Percentiles rank a stretch among this genome's conserved stretches.
Evolutionary conservation across 73 alveolate genomes (phyloP).

Genomic region (Paramecium octaurelia): DNA sequence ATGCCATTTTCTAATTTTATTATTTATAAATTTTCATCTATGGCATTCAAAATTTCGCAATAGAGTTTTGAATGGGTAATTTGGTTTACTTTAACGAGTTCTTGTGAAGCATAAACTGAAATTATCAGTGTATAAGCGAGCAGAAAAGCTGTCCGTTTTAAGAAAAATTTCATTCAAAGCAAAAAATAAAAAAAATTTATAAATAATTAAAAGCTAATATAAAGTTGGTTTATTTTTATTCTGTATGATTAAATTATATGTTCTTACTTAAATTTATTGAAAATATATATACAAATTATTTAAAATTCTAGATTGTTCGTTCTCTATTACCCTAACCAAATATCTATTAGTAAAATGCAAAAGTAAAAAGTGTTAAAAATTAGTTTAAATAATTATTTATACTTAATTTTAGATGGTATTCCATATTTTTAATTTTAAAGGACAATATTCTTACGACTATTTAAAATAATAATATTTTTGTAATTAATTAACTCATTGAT

Average conservation of each 20-base stretch:
- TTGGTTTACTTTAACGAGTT: background rate
- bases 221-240: too few species aligned
- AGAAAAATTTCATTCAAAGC: background rate
- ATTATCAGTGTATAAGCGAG: background rate
- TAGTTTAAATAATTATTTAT: too few species aligned
- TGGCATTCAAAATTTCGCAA: background rate
- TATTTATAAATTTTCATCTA: background rate
- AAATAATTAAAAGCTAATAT: background rate
- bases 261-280: background rate
- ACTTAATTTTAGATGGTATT: too few species aligned
- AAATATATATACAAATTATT: background rate
- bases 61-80: background rate
- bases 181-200: background rate
- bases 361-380: too few species aligned
- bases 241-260: background rate
- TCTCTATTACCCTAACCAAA: too few species aligned
- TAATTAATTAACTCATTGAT: background rate
- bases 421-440: too few species aligned
- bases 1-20: background rate
- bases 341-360: too few species aligned
- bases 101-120: background rate
- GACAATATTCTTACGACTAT: too few species aligned
- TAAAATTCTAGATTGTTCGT: too few species aligned
- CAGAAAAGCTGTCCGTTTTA: background rate
- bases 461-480: background rate